Evolutionary conservation across 164 flowering plant genomes (phyloP).

Genomic region (Houttuynia cordata): DNA sequence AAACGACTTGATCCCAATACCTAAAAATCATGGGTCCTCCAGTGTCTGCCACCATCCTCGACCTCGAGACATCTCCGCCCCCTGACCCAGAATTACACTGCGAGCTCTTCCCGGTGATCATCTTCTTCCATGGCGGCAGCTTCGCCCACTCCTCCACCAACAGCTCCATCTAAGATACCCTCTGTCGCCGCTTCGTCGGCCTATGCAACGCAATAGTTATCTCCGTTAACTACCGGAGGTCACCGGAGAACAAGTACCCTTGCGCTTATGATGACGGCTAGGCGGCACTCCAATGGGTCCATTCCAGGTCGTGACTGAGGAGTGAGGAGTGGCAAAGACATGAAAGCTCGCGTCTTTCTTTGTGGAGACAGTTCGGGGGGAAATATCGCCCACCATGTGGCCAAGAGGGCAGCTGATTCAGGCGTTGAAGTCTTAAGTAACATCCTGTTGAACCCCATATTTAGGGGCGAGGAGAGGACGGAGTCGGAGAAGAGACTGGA

Average conservation of each 20-base stretch:
- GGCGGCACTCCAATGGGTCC: conserved; percentile 63
- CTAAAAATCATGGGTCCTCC: no score
- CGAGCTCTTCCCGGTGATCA: conserved; percentile 54
- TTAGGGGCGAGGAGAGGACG: no score
- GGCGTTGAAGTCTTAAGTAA: conserved; percentile 47
- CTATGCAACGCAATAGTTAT: conserved; percentile 59
- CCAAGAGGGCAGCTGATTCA: conserved; percentile 40
- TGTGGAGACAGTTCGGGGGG: no score
- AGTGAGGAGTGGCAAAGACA: conserved; percentile 48
- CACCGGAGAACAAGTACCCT: conserved; percentile 63
- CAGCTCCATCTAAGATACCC: conserved; percentile 64
- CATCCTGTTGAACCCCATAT: conserved; percentile 50
- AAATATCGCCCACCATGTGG: conserved; percentile 60
- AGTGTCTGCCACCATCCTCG: no score
- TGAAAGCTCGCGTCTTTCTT: conserved; percentile 48
- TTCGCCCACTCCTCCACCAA: no score
- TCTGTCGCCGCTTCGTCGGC: conserved; percentile 59
- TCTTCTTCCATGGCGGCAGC: conserved; percentile 90
- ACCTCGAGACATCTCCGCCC: no score
- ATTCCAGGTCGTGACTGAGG: conserved; percentile 50
- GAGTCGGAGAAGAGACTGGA: no score
- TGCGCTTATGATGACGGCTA: conserved; percentile 88
- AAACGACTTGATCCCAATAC: no score
- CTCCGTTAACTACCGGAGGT: conserved; percentile 66
- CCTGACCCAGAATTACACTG: no score